Base-by-base conservation (phyloP, 1,139 yeast species). In the Scheffersomyces parashehatae region DNA sequence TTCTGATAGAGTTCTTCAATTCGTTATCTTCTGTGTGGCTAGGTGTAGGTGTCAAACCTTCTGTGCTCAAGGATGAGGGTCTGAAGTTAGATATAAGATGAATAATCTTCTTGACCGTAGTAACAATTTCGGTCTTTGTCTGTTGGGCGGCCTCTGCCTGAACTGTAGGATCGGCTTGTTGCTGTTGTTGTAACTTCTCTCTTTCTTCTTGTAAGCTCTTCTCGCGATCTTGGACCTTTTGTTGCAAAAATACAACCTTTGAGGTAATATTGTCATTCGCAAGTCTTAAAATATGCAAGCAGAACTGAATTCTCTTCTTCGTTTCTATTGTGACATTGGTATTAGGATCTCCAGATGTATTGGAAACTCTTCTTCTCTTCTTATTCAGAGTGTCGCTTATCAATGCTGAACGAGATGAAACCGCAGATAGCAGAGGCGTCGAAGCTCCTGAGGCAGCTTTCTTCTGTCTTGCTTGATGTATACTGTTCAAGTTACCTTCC, bases 41-140 rank as follows among this genome's bases (percentile, higher is more conserved):
- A 9, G 37, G 38, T 11, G 48, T 39, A 7, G 48, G 28, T 5
- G 33, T 20, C 30, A 52, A 47, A 29, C 54, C 51, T 28, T 53
- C 59, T 11, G 63, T 58, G 32, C 53, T 55, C 37, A 74, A 56
- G 1, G 75, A 59, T 4, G 96, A 95, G 1, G 97, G 96, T 58
- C 87, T 88, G 55, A 89, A 89, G 52, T 87, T 88, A 5, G 97
- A 88, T 11, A 93, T 86, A 34, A 93, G 81, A 36, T 83, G 82
- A 35, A 91, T 90, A 41, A 91, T 89, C 60, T 90, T 91, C 62
- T 89, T 88, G 24, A 93, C 91, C 0, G 97, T 93, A 4, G 87
- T 79, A 7, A 91, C 84, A 34, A 93, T 88, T 56, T 93, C 99
- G 49, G 83, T 80, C 54, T 88, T 87, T 37, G 93, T 75, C 47